Base-by-base conservation (phyloP, 2,329 filamentous ascomycete genomes). In the Aspergillus ibericus region DNA sequence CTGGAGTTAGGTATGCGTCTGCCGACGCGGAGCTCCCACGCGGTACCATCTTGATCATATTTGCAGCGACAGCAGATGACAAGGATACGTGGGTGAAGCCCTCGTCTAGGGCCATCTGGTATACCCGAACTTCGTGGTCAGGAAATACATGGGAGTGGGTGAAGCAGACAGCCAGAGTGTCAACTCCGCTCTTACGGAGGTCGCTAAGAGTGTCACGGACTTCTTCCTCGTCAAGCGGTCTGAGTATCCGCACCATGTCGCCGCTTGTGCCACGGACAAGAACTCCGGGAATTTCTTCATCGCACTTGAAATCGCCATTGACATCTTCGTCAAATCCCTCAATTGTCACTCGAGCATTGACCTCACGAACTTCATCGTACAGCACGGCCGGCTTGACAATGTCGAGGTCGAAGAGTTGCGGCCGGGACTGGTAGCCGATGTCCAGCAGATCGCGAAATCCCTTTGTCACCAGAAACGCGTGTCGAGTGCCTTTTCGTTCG, bases 101-200 rank as follows among this genome's bases (percentile, higher is more conserved):
- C 59, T 96, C 85, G 10, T 93, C 87, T 59, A 80, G 82, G 1
- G 91, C 91, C 53, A 96, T 79, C 60, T 81, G 82, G 27, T 90
- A 90, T n/a, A 96, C 82, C 35, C 89, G 70, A 0, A 86, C 84
- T 70, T 96, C 92, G 68, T 96, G 92, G 44, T 90, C 84, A 1
- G 90, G 91, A 68, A 89, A 96, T 1, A 91, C 93, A 71, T 95
- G 96, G 2, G 89, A 90, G 70, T 96, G 91, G 85, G 95, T 90
- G 58, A 96, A 69, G 5, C 69, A 70, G 6, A 78, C 68, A 0
- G 74, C 75, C 34, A 77, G 54, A 1, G 73, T 75, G 8, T 73
- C 64, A 32, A 71, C 71, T 1, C 75, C 75, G n/a, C 71, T 64
- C 1, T 67, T 58, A 51, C 66, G 73, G 3, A 78, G 59, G 75